phyloP scores from a whole-genome alignment of 495 filamentous ascomycete genomes.

The Arthonia radiata region DNA sequence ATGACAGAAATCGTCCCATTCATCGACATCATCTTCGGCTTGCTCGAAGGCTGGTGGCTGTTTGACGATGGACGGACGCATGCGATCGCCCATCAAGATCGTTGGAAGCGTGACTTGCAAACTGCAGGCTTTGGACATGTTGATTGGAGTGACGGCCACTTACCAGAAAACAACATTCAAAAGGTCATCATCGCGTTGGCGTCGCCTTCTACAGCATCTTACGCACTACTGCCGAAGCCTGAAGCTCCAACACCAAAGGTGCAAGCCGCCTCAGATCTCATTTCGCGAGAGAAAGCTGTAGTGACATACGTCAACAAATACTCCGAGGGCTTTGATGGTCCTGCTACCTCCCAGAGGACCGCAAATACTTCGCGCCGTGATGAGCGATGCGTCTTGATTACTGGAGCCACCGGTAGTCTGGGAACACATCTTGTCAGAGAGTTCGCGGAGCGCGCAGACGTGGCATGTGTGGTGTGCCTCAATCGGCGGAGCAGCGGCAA shows the following conservation, averaged over 20 bases:
- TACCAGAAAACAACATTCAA: constrained; percentile 17
- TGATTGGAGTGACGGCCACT: constrained; percentile 22
- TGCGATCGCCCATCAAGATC: constrained; percentile 12
- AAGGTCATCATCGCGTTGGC: constrained; percentile 22
- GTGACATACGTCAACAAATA: constrained; percentile 12
- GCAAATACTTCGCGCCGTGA: too few relatives aligned
- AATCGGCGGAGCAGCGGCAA: constrained; percentile 19
- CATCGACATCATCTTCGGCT: constrained; percentile 23
- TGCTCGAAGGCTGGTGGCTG: constrained; percentile 26
- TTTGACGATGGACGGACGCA: constrained; percentile 24
- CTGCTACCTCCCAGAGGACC: background rate
- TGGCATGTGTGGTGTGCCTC: constrained; percentile 21
- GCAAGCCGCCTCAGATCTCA: too few relatives aligned
- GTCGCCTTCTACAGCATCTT: too few relatives aligned
- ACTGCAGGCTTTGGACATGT: constrained; percentile 20
- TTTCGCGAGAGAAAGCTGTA: too few relatives aligned
- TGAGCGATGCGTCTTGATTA: too few relatives aligned
- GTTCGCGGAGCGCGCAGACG: constrained; percentile 11
- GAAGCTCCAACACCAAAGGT: too few relatives aligned
- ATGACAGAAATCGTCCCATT: constrained; percentile 17
- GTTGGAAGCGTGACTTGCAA: constrained; percentile 18
- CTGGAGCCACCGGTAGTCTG: constrained; percentile 25
- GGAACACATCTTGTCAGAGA: constrained; percentile 19
- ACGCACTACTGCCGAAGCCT: too few relatives aligned
- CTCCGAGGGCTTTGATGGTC: constrained; percentile 7